Percentiles rank a stretch among this genome's conserved stretches.
phyloP scores from a whole-genome alignment of 106 monocot genomes.

The Acorus calamus region DNA sequence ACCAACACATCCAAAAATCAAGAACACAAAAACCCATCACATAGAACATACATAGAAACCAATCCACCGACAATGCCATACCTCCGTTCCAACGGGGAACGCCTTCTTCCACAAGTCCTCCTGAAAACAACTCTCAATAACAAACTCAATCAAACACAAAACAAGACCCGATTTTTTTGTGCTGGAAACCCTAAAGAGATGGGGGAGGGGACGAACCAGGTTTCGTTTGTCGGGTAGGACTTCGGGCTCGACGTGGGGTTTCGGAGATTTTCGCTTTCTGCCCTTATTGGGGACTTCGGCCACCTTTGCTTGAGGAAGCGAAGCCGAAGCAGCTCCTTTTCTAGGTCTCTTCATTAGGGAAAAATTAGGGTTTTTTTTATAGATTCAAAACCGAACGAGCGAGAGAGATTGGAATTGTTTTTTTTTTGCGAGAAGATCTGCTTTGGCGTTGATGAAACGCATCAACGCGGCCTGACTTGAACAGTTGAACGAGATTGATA shows the following conservation, averaged over 20 bases:
- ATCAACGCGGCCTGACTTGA: too few species aligned
- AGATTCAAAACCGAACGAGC: too few species aligned
- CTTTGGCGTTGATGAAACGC: too few species aligned
- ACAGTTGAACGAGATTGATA: too few species aligned
- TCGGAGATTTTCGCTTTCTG: background rate
- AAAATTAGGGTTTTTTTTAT: too few species aligned
- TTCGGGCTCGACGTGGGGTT: slow-evolving; percentile 30
- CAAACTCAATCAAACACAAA: background rate
- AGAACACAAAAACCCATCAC: background rate
- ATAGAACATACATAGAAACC: background rate
- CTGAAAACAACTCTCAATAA: slow-evolving; percentile 22
- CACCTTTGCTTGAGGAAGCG: too few species aligned
- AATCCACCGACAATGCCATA: slow-evolving; percentile 8
- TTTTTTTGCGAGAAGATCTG: too few species aligned
- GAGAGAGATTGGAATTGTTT: too few species aligned
- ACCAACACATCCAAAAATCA: background rate
- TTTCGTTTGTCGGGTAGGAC: slow-evolving; percentile 57
- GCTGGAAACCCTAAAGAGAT: background rate
- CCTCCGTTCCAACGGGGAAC: slow-evolving; percentile 98
- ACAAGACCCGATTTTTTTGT: background rate
- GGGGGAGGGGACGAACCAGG: slow-evolving; percentile 22
- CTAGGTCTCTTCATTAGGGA: too few species aligned
- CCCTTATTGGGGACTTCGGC: too few species aligned
- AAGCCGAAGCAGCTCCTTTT: too few species aligned
- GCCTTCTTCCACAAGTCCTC: slow-evolving; percentile 95